These are phyloP conservation scores for Diaporthe humulicola DNA, from an alignment of 2,329 filamentous ascomycete species.

Conservation along the genomic window DNA sequence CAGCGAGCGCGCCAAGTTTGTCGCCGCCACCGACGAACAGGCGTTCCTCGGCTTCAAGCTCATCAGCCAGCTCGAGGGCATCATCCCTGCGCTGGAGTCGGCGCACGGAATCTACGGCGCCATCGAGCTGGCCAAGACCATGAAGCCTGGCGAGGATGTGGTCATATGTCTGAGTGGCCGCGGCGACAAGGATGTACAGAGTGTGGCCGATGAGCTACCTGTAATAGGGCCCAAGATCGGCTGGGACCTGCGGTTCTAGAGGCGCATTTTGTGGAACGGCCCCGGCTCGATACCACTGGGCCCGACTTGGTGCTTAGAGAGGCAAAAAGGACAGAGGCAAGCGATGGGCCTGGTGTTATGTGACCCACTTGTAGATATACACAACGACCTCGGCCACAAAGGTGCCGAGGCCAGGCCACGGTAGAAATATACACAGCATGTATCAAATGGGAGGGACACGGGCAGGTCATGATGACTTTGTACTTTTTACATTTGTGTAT, in stretches of 20 bases:
- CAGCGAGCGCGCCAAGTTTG: slow-evolving; percentile 84
- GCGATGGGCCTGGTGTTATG: not conserved
- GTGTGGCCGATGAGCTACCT: slow-evolving; percentile 93
- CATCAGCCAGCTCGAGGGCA: slow-evolving; percentile 90
- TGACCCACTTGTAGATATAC: slow-evolving; percentile 4
- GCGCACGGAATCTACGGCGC: slow-evolving; percentile 93
- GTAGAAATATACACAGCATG: not conserved
- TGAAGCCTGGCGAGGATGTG: slow-evolving; percentile 88
- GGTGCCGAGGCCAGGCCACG: not conserved
- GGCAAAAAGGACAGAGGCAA: not conserved
- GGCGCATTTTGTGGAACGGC: not conserved
- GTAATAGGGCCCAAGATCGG: slow-evolving; percentile 89
- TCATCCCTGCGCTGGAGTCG: slow-evolving; percentile 95
- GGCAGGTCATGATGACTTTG: not conserved
- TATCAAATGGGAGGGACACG: not conserved
- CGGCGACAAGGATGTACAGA: slow-evolving; percentile 99
- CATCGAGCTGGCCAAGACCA: slow-evolving; percentile 90
- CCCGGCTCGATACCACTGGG: too few species aligned
- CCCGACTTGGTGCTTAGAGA: not conserved
- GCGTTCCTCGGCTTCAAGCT: slow-evolving; percentile 90
- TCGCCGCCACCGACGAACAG: slow-evolving; percentile 91
- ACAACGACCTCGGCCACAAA: not conserved
- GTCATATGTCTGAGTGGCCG: slow-evolving; percentile 94
- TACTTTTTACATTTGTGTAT: slow-evolving; percentile 12
- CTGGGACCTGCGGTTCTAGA: slow-evolving; percentile 75